Evolutionary conservation across 2,329 filamentous ascomycete genomes (phyloP).

Genomic region (Ceratocystis lukuohia): DNA sequence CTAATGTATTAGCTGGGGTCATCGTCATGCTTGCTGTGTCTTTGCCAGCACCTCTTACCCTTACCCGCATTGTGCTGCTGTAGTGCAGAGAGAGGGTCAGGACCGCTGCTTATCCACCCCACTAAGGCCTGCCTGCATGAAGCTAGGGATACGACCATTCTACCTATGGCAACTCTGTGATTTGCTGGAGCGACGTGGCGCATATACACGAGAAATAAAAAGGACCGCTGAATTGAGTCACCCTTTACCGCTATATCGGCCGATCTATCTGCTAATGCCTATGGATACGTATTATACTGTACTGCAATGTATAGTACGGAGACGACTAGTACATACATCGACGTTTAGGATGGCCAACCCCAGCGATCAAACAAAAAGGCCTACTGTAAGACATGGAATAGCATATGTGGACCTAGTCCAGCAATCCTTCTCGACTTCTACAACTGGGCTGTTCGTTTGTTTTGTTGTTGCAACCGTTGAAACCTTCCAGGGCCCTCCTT

Average conservation of each 20-base stretch:
- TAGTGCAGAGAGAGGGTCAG: not conserved
- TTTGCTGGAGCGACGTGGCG: not conserved
- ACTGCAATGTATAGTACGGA: not conserved
- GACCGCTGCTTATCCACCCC: not conserved
- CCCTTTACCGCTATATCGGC: not conserved
- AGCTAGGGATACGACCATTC: not conserved
- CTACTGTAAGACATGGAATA: not conserved
- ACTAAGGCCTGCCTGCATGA: not conserved
- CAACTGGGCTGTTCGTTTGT: not conserved
- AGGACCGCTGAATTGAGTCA: not conserved
- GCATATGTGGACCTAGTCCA: not conserved
- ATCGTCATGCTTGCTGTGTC: not conserved
- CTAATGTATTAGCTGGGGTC: not conserved
- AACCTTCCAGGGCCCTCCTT: not conserved
- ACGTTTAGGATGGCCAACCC: not conserved
- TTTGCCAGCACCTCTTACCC: not conserved
- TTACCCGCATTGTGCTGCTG: not conserved
- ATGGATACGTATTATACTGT: too few species aligned
- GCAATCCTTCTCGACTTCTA: not conserved
- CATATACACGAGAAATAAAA: not conserved
- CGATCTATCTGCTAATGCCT: not conserved
- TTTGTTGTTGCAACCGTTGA: not conserved
- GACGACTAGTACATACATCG: not conserved
- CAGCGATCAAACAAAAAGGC: not conserved
- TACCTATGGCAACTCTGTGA: not conserved